Evolutionary conservation across 768 basidiomycete genomes (phyloP).

Genomic region (Podaxis mareebaensis): DNA sequence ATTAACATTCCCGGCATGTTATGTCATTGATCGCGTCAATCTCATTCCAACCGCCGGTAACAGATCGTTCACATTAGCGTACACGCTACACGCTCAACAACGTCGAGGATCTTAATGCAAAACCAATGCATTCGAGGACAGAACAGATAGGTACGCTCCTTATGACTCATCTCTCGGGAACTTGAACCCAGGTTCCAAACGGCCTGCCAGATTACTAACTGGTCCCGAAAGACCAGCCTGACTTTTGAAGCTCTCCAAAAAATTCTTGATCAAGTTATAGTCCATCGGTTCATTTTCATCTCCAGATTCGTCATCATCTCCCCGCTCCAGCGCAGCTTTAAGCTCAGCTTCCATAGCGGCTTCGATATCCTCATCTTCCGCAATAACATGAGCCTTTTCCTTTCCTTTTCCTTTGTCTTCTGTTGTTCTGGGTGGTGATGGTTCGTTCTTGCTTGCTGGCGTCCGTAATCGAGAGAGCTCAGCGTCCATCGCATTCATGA

Average conservation of each 20-base stretch:
- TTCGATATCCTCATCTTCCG: slow-evolving; percentile 57
- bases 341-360: slow-evolving; percentile 91
- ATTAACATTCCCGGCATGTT: not conserved
- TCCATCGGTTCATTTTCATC: slow-evolving; percentile 60
- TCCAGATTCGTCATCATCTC: slow-evolving; percentile 53
- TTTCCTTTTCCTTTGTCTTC: slow-evolving; percentile 40
- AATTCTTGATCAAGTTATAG: slow-evolving; percentile 94
- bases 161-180: slow-evolving; percentile 69
- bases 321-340: slow-evolving; percentile 55
- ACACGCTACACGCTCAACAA: not conserved
- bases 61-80: not conserved
- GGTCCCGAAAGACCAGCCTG: slow-evolving; percentile 91
- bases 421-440: not conserved
- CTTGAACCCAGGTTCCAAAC: slow-evolving; percentile 74
- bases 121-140: not conserved
- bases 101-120: not conserved
- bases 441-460: slow-evolving; percentile 29
- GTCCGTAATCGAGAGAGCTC: slow-evolving; percentile 55
- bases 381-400: slow-evolving; percentile 37
- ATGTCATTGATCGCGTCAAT: slow-evolving; percentile 11
- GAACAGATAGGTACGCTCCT: not conserved
- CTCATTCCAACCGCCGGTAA: not conserved
- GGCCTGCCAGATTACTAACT: slow-evolving; percentile 85
- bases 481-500: slow-evolving; percentile 94
- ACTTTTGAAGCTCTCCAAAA: slow-evolving; percentile 93